Percentiles rank a stretch among this genome's conserved stretches.
These are phyloP conservation scores for Scenedesmus sp. DNA, from an alignment of 163 green algal species.

Conservation along the genomic window DNA sequence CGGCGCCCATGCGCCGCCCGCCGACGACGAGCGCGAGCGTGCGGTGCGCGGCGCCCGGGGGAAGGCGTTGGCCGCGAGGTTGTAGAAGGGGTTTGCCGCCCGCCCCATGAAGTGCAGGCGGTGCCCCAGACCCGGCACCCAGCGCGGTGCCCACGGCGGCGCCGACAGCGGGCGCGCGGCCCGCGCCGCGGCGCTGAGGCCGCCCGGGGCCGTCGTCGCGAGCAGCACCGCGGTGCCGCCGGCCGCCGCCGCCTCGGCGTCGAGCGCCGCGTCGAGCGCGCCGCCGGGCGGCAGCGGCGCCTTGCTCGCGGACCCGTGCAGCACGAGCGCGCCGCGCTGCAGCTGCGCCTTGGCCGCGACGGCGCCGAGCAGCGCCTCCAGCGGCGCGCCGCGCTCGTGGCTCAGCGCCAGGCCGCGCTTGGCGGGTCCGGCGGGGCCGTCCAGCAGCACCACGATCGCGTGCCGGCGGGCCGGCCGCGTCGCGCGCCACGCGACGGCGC, in stretches of 20 bases:
- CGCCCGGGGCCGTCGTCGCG: background rate
- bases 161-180: background rate
- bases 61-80: background rate
- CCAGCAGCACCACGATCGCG: too few relatives aligned
- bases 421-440: too few relatives aligned
- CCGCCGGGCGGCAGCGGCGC: background rate
- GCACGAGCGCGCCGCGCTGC: background rate
- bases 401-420: too few relatives aligned
- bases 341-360: conserved; percentile 1
- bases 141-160: background rate
- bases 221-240: background rate
- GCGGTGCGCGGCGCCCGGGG: too few relatives aligned
- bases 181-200: background rate
- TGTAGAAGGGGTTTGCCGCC: background rate
- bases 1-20: background rate
- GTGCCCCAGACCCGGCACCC: background rate
- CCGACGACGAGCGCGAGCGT: background rate
- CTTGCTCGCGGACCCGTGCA: background rate
- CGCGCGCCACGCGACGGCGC: too few relatives aligned
- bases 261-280: background rate
- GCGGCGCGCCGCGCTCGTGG: too few relatives aligned
- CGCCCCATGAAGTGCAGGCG: background rate
- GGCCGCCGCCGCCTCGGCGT: background rate
- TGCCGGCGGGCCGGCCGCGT: too few relatives aligned
- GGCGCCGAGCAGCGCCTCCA: too few relatives aligned